Conservation (phyloP, 768 basidiomycete species). For the Boletus sp. region DNA sequence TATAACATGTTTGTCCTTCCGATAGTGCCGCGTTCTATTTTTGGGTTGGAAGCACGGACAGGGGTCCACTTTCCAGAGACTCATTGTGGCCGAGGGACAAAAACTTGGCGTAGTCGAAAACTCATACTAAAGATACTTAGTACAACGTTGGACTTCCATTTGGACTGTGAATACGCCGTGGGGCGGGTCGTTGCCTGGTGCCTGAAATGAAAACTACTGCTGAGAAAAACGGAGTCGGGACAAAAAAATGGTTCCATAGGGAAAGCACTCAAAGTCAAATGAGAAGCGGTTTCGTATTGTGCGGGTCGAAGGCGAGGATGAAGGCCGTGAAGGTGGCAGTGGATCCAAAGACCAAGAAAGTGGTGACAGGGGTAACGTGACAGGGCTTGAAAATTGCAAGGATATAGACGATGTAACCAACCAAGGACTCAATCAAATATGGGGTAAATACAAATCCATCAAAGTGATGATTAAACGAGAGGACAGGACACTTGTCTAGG, state of each 20-base stretch:
- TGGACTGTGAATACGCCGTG: background rate
- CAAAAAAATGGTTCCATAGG: background rate
- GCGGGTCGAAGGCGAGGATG: background rate
- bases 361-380: constrained; percentile 1
- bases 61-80: too few relatives aligned
- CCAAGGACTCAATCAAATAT: constrained; percentile 18
- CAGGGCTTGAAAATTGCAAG: constrained; percentile 2
- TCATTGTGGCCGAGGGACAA: too few relatives aligned
- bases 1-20: too few relatives aligned
- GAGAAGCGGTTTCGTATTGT: background rate
- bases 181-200: background rate
- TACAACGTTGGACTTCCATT: background rate
- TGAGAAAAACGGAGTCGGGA: background rate
- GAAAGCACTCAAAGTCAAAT: background rate
- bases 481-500: constrained; percentile 26
- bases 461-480: constrained; percentile 29
- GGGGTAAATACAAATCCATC: constrained; percentile 26
- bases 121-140: too few relatives aligned
- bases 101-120: too few relatives aligned
- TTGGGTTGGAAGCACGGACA: too few relatives aligned
- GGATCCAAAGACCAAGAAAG: background rate
- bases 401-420: constrained; percentile 14
- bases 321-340: background rate
- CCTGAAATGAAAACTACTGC: background rate
- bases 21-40: too few relatives aligned